Evolutionary conservation across 1,284 basidiomycete genomes (phyloP).

Genomic region (Malassezia brasiliensis): DNA sequence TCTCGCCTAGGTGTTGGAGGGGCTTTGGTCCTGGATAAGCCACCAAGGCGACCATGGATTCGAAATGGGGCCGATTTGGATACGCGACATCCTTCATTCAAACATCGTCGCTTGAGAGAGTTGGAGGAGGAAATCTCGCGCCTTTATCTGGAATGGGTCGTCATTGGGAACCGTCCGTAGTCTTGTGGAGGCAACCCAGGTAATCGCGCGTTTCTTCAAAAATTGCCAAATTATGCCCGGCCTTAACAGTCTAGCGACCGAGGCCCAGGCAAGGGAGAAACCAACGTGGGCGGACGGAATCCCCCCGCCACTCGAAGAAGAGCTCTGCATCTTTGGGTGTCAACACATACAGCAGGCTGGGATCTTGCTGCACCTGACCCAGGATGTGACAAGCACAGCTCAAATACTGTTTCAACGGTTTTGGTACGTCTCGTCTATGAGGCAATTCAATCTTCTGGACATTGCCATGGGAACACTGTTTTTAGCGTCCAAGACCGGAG

Average conservation of each 20-base stretch:
- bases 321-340: conserved; percentile 74
- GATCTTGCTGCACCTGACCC: conserved; percentile 80
- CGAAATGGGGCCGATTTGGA: background rate
- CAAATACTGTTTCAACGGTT: conserved; percentile 94
- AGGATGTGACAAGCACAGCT: conserved; percentile 89
- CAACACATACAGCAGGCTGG: conserved; percentile 81
- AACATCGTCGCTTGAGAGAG: background rate
- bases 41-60: background rate
- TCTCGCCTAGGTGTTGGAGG: background rate
- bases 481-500: conserved; percentile 88
- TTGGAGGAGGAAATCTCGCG: conserved; percentile 2
- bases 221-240: conserved; percentile 32
- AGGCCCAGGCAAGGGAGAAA: conserved; percentile 64
- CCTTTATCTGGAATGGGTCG: conserved; percentile 1
- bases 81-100: background rate
- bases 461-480: conserved; percentile 85
- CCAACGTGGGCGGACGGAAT: conserved; percentile 76
- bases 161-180: background rate
- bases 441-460: conserved; percentile 67
- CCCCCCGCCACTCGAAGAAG: conserved; percentile 67
- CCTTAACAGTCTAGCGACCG: conserved; percentile 73
- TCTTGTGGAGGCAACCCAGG: background rate
- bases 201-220: background rate
- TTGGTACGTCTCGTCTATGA: conserved; percentile 89
- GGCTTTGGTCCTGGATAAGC: background rate